phyloP scores from a whole-genome alignment of 2,329 filamentous ascomycete genomes.

The Diaporthe sp. region DNA sequence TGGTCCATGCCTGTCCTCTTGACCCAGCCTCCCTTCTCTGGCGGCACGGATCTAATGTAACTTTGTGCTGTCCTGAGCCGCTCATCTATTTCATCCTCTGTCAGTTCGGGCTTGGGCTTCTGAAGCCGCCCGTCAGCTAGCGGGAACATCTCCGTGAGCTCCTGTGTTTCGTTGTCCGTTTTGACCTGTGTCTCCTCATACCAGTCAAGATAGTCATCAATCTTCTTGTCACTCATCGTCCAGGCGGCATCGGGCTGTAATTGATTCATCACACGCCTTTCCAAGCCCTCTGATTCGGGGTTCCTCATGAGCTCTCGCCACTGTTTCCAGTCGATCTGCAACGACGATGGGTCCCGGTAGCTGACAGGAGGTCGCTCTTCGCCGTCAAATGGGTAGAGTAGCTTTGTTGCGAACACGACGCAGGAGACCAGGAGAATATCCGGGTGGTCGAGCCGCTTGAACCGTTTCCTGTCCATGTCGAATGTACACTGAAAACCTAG shows the following conservation, averaged over 20 bases:
- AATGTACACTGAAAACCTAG: conserved; percentile 68
- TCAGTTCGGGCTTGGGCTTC: conserved; percentile 25
- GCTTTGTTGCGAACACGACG: conserved; percentile 80
- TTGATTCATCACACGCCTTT: conserved; percentile 41
- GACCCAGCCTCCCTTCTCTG: conserved; percentile 34
- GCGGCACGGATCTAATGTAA: conserved; percentile 38
- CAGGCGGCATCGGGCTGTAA: conserved; percentile 44
- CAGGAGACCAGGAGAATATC: conserved; percentile 79
- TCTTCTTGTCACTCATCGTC: conserved; percentile 64
- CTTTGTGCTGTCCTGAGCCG: conserved; percentile 40
- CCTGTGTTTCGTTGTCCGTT: conserved; percentile 41
- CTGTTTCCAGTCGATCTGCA: conserved; percentile 76
- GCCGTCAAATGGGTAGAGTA: conserved; percentile 80
- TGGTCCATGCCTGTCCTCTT: conserved; percentile 48
- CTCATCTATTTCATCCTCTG: conserved; percentile 41
- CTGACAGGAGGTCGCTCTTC: conserved; percentile 60
- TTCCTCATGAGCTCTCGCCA: conserved; percentile 70
- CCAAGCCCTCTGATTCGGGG: conserved; percentile 37
- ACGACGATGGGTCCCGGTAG: conserved; percentile 64
- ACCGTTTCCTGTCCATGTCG: conserved; percentile 55
- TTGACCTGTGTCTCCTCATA: conserved; percentile 67
- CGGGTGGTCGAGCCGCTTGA: conserved; percentile 70
- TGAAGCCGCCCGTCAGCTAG: conserved; percentile 37
- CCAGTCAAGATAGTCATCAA: conserved; percentile 85
- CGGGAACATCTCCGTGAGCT: conserved; percentile 48